phyloP scores from a whole-genome alignment of 2,329 filamentous ascomycete species.

The Falciphora oryzae region DNA sequence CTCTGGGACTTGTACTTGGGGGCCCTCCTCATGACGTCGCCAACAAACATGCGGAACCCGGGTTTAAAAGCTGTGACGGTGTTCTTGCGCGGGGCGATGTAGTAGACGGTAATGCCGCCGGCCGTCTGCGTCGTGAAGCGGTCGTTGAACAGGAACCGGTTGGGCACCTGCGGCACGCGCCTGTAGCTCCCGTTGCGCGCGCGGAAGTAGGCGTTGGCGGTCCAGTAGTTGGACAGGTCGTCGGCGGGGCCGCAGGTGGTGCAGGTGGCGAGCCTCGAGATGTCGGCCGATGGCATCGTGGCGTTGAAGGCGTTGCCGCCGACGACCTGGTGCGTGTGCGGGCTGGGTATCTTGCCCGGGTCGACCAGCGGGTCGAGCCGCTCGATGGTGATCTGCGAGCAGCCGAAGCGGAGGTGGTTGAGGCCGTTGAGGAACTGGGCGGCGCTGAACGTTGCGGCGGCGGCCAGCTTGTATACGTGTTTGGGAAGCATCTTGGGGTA shows the following conservation, averaged over 20 bases:
- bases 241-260: conserved; percentile 23
- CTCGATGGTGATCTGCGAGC: conserved; percentile 17
- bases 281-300: conserved; percentile 24
- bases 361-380: conserved; percentile 23
- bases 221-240: conserved; percentile 28
- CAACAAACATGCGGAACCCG: conserved; percentile 37
- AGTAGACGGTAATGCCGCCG: conserved; percentile 34
- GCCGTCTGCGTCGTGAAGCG: conserved; percentile 3
- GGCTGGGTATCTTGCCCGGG: conserved; percentile 28
- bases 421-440: background rate
- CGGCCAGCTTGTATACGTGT: no score
- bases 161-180: conserved; percentile 27
- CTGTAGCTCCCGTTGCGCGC: conserved; percentile 23
- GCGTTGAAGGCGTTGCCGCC: conserved; percentile 35
- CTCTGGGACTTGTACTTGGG: conserved; percentile 19
- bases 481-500: no score
- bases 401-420: conserved; percentile 18
- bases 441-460: no score
- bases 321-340: conserved; percentile 33
- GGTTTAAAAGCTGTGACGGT: conserved; percentile 32
- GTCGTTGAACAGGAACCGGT: conserved; percentile 12
- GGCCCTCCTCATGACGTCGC: conserved; percentile 20
- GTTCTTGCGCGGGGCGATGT: conserved; percentile 25
- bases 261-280: conserved; percentile 12
- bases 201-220: conserved; percentile 20